Evolutionary conservation across 129 eudicot genomes (phyloP).

Genomic region (Flaveria ramosissima): DNA sequence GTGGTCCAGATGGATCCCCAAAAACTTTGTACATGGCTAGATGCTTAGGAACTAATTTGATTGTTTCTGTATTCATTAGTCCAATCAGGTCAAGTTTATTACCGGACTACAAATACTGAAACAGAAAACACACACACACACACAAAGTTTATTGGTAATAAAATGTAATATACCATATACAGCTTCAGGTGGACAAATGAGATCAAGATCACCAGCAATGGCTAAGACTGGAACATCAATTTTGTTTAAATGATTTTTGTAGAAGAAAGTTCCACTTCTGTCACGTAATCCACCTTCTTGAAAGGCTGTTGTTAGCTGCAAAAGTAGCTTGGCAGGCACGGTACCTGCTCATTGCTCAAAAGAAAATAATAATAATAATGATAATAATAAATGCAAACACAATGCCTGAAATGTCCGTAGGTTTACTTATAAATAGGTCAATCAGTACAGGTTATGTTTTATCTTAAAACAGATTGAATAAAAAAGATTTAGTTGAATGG

Average conservation of each 20-base stretch:
- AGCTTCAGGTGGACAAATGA: conserved; percentile 87
- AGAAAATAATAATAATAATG: neutral
- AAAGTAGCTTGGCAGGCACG: conserved; percentile 71
- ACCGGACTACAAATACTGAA: neutral
- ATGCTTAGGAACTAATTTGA: conserved; percentile 57
- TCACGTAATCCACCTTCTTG: conserved; percentile 63
- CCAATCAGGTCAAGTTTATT: conserved; percentile 7
- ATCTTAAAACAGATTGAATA: neutral
- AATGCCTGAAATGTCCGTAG: neutral
- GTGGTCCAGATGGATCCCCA: conserved; percentile 71
- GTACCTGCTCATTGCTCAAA: conserved; percentile 46
- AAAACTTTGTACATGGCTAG: conserved; percentile 58
- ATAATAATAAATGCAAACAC: neutral
- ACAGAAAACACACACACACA: neutral
- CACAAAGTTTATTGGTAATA: conserved; percentile 2
- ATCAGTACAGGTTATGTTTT: neutral
- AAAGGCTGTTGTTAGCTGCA: conserved; percentile 74
- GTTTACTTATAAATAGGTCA: neutral
- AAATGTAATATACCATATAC: conserved; percentile 57
- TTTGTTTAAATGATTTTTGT: conserved; percentile 62
- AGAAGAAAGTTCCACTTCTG: conserved; percentile 65
- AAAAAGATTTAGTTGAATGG: neutral
- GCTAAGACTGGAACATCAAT: conserved; percentile 65
- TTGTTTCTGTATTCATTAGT: conserved; percentile 54
- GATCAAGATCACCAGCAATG: conserved; percentile 72